Conservation (phyloP, 345 rosid genomes). For the Dipteronia dyeriana region DNA sequence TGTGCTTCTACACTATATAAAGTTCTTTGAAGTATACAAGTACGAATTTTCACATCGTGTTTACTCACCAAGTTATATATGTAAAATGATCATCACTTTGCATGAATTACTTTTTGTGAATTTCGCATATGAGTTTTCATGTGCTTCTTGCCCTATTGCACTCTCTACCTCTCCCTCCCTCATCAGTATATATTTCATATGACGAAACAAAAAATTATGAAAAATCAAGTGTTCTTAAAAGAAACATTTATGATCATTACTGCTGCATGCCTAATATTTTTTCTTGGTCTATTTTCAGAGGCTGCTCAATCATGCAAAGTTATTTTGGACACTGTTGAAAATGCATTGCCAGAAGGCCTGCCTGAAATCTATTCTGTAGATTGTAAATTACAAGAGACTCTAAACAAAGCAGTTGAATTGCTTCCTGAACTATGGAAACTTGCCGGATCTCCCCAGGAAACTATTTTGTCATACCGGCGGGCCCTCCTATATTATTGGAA, state of each 20-base stretch:
- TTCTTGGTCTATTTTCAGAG: constrained; percentile 43
- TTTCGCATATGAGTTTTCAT: neutral
- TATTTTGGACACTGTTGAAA: constrained; percentile 63
- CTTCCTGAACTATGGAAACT: constrained; percentile 77
- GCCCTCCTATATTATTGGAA: constrained; percentile 71
- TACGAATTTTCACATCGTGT: constrained; percentile 4
- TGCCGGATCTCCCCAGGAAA: constrained; percentile 54
- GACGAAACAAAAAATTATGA: neutral
- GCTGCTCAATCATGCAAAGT: constrained; percentile 72
- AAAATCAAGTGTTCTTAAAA: neutral
- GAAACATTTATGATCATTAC: neutral
- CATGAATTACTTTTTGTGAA: neutral
- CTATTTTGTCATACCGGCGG: constrained; percentile 57
- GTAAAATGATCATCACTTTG: neutral
- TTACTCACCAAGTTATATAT: neutral
- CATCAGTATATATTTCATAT: neutral
- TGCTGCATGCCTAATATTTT: neutral
- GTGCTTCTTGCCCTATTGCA: neutral
- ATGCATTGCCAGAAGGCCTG: constrained; percentile 73
- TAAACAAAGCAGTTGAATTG: constrained; percentile 66
- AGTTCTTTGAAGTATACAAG: neutral
- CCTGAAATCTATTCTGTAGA: constrained; percentile 49
- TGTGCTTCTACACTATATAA: neutral
- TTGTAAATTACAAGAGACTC: constrained; percentile 52
- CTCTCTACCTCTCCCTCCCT: neutral